A percentile compares a stretch with the other conserved stretches of the same genome.
These are phyloP conservation scores for Aspergillus oerlinghausenensis DNA, from an alignment of 2,329 filamentous ascomycete species.

Conservation along the genomic window DNA sequence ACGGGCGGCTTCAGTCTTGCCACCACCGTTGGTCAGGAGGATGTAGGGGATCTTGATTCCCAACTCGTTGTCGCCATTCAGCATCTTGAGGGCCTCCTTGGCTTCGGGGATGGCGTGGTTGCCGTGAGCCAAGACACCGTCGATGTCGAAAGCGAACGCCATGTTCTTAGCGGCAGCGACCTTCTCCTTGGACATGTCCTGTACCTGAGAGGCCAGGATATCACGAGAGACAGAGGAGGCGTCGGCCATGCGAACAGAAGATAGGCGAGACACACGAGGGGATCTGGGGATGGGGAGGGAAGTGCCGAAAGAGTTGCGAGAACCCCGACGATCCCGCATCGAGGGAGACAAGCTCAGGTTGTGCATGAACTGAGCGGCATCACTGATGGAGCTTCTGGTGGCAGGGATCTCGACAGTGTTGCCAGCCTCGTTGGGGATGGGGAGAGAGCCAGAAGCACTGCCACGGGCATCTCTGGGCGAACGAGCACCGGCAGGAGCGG, in stretches of 20 bases:
- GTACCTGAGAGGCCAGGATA: slow-evolving; percentile 65
- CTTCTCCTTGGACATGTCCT: slow-evolving; percentile 63
- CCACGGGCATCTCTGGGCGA: slow-evolving; percentile 25
- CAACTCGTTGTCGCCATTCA: slow-evolving; percentile 72
- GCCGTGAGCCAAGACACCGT: slow-evolving; percentile 71
- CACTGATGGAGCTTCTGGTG: slow-evolving; percentile 62
- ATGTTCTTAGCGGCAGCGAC: slow-evolving; percentile 69
- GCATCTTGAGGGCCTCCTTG: slow-evolving; percentile 61
- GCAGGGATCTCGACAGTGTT: slow-evolving; percentile 66
- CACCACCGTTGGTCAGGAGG: slow-evolving; percentile 70
- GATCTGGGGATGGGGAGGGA: slow-evolving; percentile 68
- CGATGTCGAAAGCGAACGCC: slow-evolving; percentile 68
- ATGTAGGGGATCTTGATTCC: slow-evolving; percentile 74
- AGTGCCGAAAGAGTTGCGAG: slow-evolving; percentile 71
- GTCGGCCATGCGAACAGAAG: slow-evolving; percentile 54
- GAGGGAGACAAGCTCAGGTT: slow-evolving; percentile 64
- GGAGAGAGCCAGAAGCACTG: slow-evolving; percentile 26
- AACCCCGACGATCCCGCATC: slow-evolving; percentile 62
- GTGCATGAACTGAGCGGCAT: slow-evolving; percentile 68
- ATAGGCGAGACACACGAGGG: slow-evolving; percentile 64
- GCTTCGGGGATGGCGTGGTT: slow-evolving; percentile 67
- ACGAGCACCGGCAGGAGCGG: slow-evolving; percentile 20
- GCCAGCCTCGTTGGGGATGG: slow-evolving; percentile 43
- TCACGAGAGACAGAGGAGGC: slow-evolving; percentile 54
- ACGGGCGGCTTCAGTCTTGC: slow-evolving; percentile 63